phyloP scores from a whole-genome alignment of 768 basidiomycete genomes.

The Lentinula sp. region DNA sequence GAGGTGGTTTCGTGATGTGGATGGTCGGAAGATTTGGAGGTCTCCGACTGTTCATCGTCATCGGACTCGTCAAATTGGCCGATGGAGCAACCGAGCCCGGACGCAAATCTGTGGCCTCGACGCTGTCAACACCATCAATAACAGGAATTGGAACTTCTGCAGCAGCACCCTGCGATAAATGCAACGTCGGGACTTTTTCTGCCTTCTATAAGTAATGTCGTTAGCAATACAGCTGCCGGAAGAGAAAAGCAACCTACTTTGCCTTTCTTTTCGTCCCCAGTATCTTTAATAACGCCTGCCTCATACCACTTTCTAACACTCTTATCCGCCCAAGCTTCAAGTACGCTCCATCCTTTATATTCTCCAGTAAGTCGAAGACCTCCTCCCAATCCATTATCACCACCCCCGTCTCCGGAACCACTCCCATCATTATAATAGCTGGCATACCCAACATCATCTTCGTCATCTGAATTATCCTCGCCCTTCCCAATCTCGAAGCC shows the following conservation, averaged over 20 bases:
- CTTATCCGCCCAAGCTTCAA: slow-evolving; percentile 91
- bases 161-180: slow-evolving; percentile 35
- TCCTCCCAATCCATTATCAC: slow-evolving; percentile 62
- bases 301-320: slow-evolving; percentile 86
- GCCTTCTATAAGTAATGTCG: not conserved
- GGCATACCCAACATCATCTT: slow-evolving; percentile 83
- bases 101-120: slow-evolving; percentile 6
- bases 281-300: slow-evolving; percentile 60
- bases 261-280: slow-evolving; percentile 35
- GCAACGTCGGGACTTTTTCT: slow-evolving; percentile 9
- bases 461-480: slow-evolving; percentile 65
- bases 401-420: slow-evolving; percentile 74
- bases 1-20: slow-evolving; percentile 64
- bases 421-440: slow-evolving; percentile 81
- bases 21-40: slow-evolving; percentile 40
- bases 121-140: slow-evolving; percentile 33
- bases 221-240: not conserved
- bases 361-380: slow-evolving; percentile 77
- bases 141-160: slow-evolving; percentile 62
- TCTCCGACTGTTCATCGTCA: slow-evolving; percentile 13
- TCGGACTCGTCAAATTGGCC: slow-evolving; percentile 12
- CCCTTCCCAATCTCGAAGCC: slow-evolving; percentile 72
- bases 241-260: slow-evolving; percentile 34
- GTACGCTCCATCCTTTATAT: slow-evolving; percentile 87
- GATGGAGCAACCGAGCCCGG: slow-evolving; percentile 24